Conservation (phyloP, 352 stramenopile genomes). For the Phytophthora pseudosyringae region DNA sequence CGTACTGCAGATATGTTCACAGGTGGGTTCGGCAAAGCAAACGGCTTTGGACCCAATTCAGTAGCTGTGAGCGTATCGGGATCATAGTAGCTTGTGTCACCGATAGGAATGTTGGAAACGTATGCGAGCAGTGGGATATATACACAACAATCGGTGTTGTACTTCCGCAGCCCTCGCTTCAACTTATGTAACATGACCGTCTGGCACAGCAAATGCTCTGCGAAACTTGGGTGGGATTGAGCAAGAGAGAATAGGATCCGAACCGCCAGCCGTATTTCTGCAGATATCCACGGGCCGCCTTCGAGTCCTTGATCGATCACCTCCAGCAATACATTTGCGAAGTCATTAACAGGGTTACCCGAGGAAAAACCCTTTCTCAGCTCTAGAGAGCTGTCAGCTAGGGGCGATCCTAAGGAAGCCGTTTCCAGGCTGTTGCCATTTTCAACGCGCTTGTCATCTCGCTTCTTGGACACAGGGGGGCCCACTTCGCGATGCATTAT, state of each 20-base stretch:
- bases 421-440: constrained; percentile 15
- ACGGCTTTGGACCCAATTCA: constrained; percentile 28
- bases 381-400: constrained; percentile 17
- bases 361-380: constrained; percentile 2
- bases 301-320: constrained; percentile 49
- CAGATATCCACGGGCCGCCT: constrained; percentile 29
- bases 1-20: constrained; percentile 23
- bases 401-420: constrained; percentile 18
- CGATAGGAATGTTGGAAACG: constrained; percentile 62
- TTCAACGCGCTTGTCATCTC: constrained; percentile 45
- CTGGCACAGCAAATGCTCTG: constrained; percentile 51
- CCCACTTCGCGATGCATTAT: constrained; percentile 37
- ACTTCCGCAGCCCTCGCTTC: constrained; percentile 49
- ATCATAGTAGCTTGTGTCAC: constrained; percentile 65
- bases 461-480: constrained; percentile 28
- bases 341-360: constrained; percentile 33
- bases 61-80: constrained; percentile 22
- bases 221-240: constrained; percentile 56
- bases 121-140: constrained; percentile 74
- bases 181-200: constrained; percentile 40
- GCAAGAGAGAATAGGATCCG: constrained; percentile 69
- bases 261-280: constrained; percentile 52
- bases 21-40: constrained; percentile 36
- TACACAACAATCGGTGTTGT: constrained; percentile 53
- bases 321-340: constrained; percentile 61